Evolutionary conservation across 805 yeast genomes (phyloP), one percentile per base, ranked within the genome.

Genomic region (Isabelozyma rhagii): DNA sequence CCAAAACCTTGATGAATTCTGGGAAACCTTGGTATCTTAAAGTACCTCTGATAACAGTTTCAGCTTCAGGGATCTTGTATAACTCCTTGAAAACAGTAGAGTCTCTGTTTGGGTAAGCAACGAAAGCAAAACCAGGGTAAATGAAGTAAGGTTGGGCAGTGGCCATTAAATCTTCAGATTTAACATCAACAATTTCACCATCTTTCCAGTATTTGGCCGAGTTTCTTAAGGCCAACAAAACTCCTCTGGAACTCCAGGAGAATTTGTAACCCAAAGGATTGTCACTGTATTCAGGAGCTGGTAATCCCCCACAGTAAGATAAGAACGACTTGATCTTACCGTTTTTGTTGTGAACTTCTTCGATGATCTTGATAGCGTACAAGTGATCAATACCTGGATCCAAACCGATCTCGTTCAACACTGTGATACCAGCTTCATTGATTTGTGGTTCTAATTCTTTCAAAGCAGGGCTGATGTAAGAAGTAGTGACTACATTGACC

Each of bases 191-290:
- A 58, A 89, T 72, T 66, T 89, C 71, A 64, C 97, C 97, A 65
- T 90, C 85, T 73, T 86, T 75, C 82, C 85, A 93, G 79, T 84
- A 93, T 61, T 83, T 84, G 55, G 98, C 99, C 54, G 87, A 76
- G 79, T 94, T 96, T 81, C 97, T 87, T 67, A 94, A 81, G 15
- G 99, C 99, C 63, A 94, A 81, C 66, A 94, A 76, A 41, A 94
- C 98, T 74, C 99, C 99, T 74, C 99, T 85, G 38, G 98, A 92
- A 31, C 97, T 90, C 99, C 99, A 94, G 41, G 98, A 92, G 76
- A 94, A 94, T 79, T 94, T 94, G 84, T 94, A 94, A 60, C 99
- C 99, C 68, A 94, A 80, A 51, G 99, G 99, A 77, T 94, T 94
- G 76, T 91, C 96, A 29, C 98, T 93, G 72, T 86, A 83, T 76